Percentiles rank a stretch among this genome's conserved stretches.
Conservation (phyloP, 164 flowering plant species). For the Tetrastigma voinierianum region DNA sequence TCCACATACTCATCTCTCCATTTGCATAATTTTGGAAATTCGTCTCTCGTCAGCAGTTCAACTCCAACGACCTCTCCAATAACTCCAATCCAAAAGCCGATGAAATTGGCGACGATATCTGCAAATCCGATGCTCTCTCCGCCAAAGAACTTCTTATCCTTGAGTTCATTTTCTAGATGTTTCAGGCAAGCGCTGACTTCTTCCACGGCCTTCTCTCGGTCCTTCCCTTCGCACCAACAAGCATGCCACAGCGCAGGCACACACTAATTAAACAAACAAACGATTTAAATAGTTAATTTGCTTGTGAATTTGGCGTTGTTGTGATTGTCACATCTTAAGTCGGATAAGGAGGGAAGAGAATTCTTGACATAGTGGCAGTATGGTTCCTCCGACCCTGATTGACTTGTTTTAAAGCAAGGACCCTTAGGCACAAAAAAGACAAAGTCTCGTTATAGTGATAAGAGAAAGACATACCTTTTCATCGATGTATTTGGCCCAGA, state of each 20-base stretch:
- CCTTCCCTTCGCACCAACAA: conserved; percentile 13
- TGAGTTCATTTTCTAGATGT: conserved; percentile 35
- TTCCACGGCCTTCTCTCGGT: conserved; percentile 26
- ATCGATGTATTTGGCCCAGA: conserved; percentile 37
- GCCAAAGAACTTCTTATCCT: conserved; percentile 47
- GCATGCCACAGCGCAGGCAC: conserved; percentile 17
- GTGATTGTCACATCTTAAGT: no score
- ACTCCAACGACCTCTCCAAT: conserved; percentile 30
- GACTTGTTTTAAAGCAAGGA: no score
- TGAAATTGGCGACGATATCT: conserved; percentile 35
- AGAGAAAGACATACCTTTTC: conserved; percentile 34
- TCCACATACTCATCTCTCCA: conserved; percentile 35
- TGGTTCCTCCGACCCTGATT: no score
- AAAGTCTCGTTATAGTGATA: no score
- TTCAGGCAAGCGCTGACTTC: conserved; percentile 29
- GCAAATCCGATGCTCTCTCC: conserved; percentile 40
- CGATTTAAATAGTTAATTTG: no score
- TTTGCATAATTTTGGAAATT: conserved; percentile 29
- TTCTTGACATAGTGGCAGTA: no score
- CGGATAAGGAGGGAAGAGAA: no score
- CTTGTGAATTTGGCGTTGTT: no score
- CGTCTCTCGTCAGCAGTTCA: conserved; percentile 28
- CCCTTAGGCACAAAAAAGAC: no score
- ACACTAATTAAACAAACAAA: conserved; percentile 21
- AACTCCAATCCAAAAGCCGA: conserved; percentile 27